Conservation (phyloP, 495 filamentous ascomycete genomes). For the Eremomyces bilateralis region DNA sequence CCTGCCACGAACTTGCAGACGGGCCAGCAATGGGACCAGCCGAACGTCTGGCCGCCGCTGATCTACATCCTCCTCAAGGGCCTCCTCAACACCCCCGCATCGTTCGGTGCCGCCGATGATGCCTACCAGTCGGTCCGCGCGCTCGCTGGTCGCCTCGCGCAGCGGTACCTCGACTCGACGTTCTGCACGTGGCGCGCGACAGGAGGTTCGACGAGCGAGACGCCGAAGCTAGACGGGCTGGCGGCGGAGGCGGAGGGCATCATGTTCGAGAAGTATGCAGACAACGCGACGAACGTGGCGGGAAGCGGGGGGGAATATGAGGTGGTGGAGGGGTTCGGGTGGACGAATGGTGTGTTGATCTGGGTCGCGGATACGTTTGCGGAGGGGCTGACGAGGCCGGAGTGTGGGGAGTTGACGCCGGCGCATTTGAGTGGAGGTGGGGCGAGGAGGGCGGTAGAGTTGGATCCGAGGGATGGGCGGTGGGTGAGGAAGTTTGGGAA, state of each 20-base stretch:
- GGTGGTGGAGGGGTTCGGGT: slow-evolving; percentile 15
- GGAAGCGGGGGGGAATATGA: slow-evolving; percentile 14
- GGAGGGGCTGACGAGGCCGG: slow-evolving; percentile 7
- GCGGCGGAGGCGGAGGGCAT: slow-evolving; percentile 5
- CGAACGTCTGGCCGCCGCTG: slow-evolving; percentile 15
- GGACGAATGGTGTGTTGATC: slow-evolving; percentile 14
- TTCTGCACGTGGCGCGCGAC: slow-evolving; percentile 16
- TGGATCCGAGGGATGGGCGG: slow-evolving; percentile 8
- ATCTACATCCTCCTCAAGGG: slow-evolving; percentile 12
- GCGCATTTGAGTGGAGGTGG: slow-evolving; percentile 4
- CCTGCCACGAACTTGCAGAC: slow-evolving; percentile 11
- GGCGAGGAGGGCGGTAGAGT: slow-evolving; percentile 7
- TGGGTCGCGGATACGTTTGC: slow-evolving; percentile 14
- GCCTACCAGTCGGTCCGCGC: slow-evolving; percentile 10
- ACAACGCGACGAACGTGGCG: slow-evolving; percentile 8
- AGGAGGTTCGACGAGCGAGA: slow-evolving; percentile 8
- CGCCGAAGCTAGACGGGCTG: slow-evolving; percentile 5
- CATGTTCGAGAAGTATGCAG: slow-evolving; percentile 15
- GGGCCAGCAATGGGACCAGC: slow-evolving; percentile 15
- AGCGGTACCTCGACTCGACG: slow-evolving; percentile 13
- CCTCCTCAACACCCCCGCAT: slow-evolving; percentile 11
- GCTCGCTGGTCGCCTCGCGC: slow-evolving; percentile 9
- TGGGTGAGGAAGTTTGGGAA: slow-evolving; percentile 8
- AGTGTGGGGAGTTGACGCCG: slow-evolving; percentile 12
- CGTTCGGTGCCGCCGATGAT: slow-evolving; percentile 2